Evolutionary conservation across 2,329 filamentous ascomycete genomes (phyloP).

Genomic region (Tolypocladium paradoxum): DNA sequence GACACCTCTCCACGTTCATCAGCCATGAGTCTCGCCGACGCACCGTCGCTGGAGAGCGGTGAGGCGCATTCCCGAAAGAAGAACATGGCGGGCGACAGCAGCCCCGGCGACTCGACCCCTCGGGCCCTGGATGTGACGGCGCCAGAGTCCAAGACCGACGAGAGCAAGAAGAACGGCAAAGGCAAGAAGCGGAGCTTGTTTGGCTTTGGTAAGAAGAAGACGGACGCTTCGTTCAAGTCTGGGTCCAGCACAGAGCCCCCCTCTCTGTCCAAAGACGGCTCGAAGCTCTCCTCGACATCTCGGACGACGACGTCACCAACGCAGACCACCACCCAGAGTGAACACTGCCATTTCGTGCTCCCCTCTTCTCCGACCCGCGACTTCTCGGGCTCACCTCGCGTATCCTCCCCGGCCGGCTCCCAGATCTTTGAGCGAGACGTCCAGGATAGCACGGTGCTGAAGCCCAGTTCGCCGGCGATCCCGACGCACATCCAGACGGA

Average conservation of each 20-base stretch:
- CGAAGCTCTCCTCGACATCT: conserved; percentile 25
- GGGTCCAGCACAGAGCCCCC: conserved; percentile 22
- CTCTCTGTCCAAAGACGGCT: conserved; percentile 21
- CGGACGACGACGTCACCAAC: conserved; percentile 30
- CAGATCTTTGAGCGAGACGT: conserved; percentile 93
- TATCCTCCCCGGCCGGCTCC: conserved; percentile 66
- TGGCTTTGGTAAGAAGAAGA: conserved; percentile 53
- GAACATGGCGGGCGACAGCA: conserved; percentile 15
- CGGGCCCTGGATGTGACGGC: conserved; percentile 16
- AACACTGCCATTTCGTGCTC: conserved; percentile 29
- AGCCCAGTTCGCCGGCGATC: conserved; percentile 72
- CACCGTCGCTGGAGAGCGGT: conserved; percentile 10
- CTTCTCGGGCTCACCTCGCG: conserved; percentile 59
- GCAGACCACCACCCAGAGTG: conserved; percentile 18
- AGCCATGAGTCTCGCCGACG: conserved; percentile 20
- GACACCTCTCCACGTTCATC: not conserved
- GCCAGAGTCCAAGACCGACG: conserved; percentile 17
- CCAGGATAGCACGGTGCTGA: conserved; percentile 61
- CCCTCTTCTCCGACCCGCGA: conserved; percentile 57
- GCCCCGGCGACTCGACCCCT: conserved; percentile 20
- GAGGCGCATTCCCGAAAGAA: conserved; percentile 3
- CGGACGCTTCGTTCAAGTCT: conserved; percentile 25
- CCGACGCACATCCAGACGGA: conserved; percentile 90
- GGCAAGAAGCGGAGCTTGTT: conserved; percentile 50
- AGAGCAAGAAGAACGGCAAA: conserved; percentile 10